phyloP scores from a whole-genome alignment of 371 early-diverging fungal genomes.

The Mucor irregularis region DNA sequence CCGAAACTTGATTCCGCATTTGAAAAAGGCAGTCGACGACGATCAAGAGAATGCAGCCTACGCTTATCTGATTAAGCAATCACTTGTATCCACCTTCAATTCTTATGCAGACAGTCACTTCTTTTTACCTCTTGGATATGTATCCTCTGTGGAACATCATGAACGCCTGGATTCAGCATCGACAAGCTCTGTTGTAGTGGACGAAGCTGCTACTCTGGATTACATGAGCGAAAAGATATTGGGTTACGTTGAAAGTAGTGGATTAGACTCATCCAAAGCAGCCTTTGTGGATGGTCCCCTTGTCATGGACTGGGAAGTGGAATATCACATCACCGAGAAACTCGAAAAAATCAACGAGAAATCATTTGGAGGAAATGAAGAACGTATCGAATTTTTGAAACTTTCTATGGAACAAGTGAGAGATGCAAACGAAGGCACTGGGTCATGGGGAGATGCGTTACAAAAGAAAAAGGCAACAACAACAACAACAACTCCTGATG shows the following conservation, averaged over 20 bases:
- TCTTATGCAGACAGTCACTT: conserved; percentile 26
- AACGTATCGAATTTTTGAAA: conserved; percentile 67
- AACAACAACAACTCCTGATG: conserved; percentile 14
- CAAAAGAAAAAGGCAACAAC: not conserved
- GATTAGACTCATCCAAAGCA: conserved; percentile 30
- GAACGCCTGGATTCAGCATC: not conserved
- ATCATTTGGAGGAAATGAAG: conserved; percentile 55
- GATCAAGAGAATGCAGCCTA: not conserved
- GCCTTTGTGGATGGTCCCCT: conserved; percentile 71
- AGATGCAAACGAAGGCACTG: conserved; percentile 50
- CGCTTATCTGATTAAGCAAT: conserved; percentile 27
- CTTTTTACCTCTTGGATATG: conserved; percentile 32
- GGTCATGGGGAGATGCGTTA: conserved; percentile 22
- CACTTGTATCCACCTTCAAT: conserved; percentile 30
- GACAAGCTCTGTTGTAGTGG: no score
- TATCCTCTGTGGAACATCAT: conserved; percentile 19
- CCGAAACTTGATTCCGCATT: not conserved
- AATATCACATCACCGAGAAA: conserved; percentile 59
- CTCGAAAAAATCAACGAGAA: conserved; percentile 47
- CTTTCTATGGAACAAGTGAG: conserved; percentile 72
- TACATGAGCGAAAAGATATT: conserved; percentile 41
- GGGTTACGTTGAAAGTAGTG: conserved; percentile 48
- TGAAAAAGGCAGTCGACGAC: conserved; percentile 1
- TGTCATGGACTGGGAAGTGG: conserved; percentile 79
- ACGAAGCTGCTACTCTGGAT: conserved; percentile 25